Base-by-base conservation (phyloP, 2,329 filamentous ascomycete genomes). In the Ophidiomyces ophidiicola region DNA sequence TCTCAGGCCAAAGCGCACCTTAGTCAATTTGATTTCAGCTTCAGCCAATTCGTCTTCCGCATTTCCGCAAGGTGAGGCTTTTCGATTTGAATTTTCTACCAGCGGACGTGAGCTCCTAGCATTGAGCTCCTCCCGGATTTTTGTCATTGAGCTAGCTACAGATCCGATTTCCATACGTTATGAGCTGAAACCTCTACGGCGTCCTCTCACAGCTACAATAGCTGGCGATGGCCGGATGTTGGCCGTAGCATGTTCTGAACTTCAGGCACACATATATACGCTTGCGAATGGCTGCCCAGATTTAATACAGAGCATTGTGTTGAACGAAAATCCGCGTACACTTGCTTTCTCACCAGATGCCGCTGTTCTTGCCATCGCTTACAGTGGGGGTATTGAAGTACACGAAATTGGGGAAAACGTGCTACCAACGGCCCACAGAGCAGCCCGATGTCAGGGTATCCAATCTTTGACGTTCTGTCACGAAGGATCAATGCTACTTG, bases 301-400 rank as follows among this genome's bases (percentile, higher is more conserved):
- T 51, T 73, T 82, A 46, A 73, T 74, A n/a, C 78, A 80, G 53
- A 80, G 80, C 21, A 71, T 94, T 41, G 72, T 81, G 32, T 68
- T 94, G 44, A 82, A 88, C 51, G 79, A 90, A 56, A 74, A 76
- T 40, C 83, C 86, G 6, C 75, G 78, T 39, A 77, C 83, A 10
- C 80, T 94, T 47, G 78, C 82, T 11, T 64, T 94, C 20, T 88
- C 85, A 0, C 83, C 85, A 1, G 82, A 80, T 46, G 84, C 83
- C 17, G 77, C 79, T 30, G 82, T 94, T 10, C 63, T 94, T 32
- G 86, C 86, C 17, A 80, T 84, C 11, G 85, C 85, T 5, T 92
- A 87, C 58, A 78, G 85, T 53, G 82, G 82, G 40, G 83, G 82
- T n/a, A 87, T 94, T 46, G 86, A 94, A 57, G 82, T 94, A 0